phyloP scores from a whole-genome alignment of 192 early-diverging fungal genomes.

The Coemansia sp. region DNA sequence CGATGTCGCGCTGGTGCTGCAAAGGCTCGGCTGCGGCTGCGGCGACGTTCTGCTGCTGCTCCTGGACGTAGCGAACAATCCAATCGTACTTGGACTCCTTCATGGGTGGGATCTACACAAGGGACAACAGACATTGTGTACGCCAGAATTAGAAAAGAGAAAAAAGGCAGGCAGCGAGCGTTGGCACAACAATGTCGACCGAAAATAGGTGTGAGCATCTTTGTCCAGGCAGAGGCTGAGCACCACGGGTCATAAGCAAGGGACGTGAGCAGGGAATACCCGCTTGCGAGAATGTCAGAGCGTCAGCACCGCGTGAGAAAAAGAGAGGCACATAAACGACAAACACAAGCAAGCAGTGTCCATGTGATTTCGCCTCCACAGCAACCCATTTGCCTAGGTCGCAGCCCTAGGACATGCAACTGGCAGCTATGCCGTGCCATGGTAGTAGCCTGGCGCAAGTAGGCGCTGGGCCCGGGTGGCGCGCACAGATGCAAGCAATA shows the following conservation, averaged over 20 bases:
- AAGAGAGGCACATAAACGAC: background rate
- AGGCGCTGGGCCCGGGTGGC: background rate
- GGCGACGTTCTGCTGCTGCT: constrained; percentile 48
- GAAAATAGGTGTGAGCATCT: constrained; percentile 3
- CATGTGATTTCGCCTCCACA: background rate
- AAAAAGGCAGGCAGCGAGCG: background rate
- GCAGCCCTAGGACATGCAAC: background rate
- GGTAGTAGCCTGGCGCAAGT: background rate
- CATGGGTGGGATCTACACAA: constrained; percentile 46
- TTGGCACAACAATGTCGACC: background rate
- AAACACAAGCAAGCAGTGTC: background rate
- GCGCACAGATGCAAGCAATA: background rate
- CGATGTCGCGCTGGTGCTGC: constrained; percentile 28
- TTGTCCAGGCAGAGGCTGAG: background rate
- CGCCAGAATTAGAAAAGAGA: background rate
- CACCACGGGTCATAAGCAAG: background rate
- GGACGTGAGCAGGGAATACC: background rate
- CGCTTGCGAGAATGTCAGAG: background rate
- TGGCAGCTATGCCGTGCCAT: background rate
- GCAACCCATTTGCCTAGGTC: background rate
- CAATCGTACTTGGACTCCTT: constrained; percentile 57
- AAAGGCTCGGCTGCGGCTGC: constrained; percentile 25
- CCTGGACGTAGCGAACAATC: constrained; percentile 47
- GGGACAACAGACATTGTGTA: background rate
- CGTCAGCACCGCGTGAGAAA: background rate